These are phyloP conservation scores for Rhynchospora tenuis DNA, from an alignment of 176 grass and related monocot species.

Conservation along the genomic window DNA sequence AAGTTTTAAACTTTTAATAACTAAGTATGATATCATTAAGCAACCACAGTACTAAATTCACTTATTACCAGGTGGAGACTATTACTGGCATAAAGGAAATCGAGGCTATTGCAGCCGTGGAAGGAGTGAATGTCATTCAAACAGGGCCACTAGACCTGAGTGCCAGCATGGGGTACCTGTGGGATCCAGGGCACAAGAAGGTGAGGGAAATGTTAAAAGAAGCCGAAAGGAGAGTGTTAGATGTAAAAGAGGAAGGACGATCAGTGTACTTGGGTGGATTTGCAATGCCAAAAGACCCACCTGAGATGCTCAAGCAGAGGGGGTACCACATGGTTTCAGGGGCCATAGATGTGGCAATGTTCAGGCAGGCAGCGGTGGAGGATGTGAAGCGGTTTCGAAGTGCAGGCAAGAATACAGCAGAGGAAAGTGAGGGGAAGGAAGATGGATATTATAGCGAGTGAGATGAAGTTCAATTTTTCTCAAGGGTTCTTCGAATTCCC, in stretches of 20 bases:
- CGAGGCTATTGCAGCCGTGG: conserved; percentile 72
- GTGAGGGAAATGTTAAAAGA: conserved; percentile 63
- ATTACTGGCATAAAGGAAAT: conserved; percentile 42
- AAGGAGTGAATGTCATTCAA: conserved; percentile 83
- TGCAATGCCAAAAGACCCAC: conserved; percentile 67
- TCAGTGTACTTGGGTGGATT: conserved; percentile 66
- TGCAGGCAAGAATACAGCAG: conserved; percentile 55
- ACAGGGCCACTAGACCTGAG: conserved; percentile 84
- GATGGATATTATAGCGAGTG: conserved; percentile 88
- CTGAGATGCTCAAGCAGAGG: conserved; percentile 78
- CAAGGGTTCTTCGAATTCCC: not conserved
- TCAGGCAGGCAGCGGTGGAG: conserved; percentile 50
- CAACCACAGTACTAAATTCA: not conserved
- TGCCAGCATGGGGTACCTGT: conserved; percentile 89
- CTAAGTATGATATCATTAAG: not conserved
- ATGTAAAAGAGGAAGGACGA: conserved; percentile 34
- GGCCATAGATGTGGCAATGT: conserved; percentile 60
- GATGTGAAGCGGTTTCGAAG: conserved; percentile 63
- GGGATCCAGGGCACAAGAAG: conserved; percentile 89
- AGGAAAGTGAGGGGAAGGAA: conserved; percentile 36
- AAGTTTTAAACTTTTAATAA: not conserved
- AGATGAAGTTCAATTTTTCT: conserved; percentile 12
- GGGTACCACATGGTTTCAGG: conserved; percentile 93
- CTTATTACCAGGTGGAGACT: conserved; percentile 40
- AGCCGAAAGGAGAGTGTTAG: conserved; percentile 62